Percentiles rank a stretch among this genome's conserved stretches.
These are phyloP conservation scores for Athelia psychrophila DNA, from an alignment of 1,284 basidiomycete species.

Conservation along the genomic window DNA sequence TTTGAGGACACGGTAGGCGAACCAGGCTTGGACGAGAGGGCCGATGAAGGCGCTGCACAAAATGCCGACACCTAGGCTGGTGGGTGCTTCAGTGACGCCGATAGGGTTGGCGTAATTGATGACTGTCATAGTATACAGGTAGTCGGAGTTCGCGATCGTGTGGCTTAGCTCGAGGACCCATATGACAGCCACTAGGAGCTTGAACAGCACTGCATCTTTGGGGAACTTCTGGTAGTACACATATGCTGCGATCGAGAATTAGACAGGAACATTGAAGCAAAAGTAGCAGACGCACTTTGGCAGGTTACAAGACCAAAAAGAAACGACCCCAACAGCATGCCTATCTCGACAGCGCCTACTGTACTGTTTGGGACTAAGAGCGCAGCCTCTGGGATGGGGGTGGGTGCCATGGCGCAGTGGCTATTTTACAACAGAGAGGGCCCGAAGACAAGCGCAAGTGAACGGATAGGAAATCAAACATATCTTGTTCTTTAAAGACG, in stretches of 20 bases:
- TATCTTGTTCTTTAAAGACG: too few species aligned
- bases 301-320: neutral
- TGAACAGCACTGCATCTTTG: neutral
- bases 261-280: neutral
- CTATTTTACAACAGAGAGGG: too few species aligned
- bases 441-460: too few species aligned
- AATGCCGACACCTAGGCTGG: neutral
- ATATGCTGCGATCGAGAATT: neutral
- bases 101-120: neutral
- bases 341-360: neutral
- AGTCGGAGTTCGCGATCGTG: neutral
- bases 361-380: neutral
- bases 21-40: neutral
- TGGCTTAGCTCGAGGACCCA: neutral
- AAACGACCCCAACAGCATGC: neutral
- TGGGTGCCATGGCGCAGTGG: neutral
- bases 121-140: neutral
- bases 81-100: neutral
- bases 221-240: neutral
- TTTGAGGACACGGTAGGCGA: conserved; percentile 1
- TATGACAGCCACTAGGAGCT: neutral
- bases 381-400: neutral
- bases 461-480: too few species aligned
- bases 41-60: conserved; percentile 2
- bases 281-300: neutral